phyloP scores from a whole-genome alignment of 2,329 filamentous ascomycete genomes.

The Penicillium glabrum region DNA sequence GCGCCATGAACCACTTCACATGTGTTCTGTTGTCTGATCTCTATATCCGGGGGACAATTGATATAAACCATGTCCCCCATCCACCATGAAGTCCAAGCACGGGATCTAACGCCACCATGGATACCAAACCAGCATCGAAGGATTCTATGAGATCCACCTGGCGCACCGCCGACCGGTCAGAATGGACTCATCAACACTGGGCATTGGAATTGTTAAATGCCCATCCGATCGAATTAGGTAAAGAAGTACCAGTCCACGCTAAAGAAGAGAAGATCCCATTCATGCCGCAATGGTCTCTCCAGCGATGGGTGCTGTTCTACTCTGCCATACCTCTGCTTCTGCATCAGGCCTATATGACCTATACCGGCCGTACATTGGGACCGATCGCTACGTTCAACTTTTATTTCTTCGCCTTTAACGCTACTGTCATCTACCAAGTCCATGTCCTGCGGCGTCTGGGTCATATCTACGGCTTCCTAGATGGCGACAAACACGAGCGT shows the following conservation, averaged over 20 bases:
- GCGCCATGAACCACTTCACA: constrained; percentile 12
- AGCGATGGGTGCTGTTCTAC: constrained; percentile 45
- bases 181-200: constrained; percentile 28
- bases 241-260: constrained; percentile 37
- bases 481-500: constrained; percentile 24
- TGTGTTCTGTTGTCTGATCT: not conserved
- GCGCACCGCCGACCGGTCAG: constrained; percentile 23
- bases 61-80: constrained; percentile 15
- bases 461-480: constrained; percentile 22
- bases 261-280: constrained; percentile 46
- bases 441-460: constrained; percentile 23
- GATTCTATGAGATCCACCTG: constrained; percentile 35
- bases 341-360: constrained; percentile 37
- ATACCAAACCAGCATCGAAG: constrained; percentile 23
- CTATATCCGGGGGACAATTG: not conserved
- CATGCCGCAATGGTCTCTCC: constrained; percentile 36
- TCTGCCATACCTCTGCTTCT: constrained; percentile 39
- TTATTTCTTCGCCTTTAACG: constrained; percentile 43
- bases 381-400: constrained; percentile 36
- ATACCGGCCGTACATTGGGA: constrained; percentile 31
- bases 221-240: constrained; percentile 24
- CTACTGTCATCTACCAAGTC: constrained; percentile 40
- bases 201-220: constrained; percentile 26
- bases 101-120: constrained; percentile 13
- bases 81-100: not conserved